phyloP scores from a whole-genome alignment of 176 grass and related monocot species.

The Typha latifolia region DNA sequence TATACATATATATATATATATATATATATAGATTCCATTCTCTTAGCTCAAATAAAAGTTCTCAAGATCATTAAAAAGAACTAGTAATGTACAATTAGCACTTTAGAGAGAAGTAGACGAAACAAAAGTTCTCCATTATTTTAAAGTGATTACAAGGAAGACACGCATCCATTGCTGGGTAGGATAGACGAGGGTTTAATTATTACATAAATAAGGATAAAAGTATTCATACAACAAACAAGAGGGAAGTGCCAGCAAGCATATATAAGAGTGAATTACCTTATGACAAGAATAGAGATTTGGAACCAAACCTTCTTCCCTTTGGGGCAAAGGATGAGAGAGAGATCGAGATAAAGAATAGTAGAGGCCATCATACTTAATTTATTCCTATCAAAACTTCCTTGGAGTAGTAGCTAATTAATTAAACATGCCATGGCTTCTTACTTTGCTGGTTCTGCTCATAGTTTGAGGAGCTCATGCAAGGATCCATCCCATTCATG shows the following conservation, averaged over 20 bases:
- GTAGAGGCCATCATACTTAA: not conserved
- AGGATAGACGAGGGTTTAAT: not conserved
- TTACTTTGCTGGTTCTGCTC: slow-evolving; percentile 44
- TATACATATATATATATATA: not conserved
- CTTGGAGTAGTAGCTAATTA: not conserved
- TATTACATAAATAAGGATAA: not conserved
- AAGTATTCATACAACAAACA: not conserved
- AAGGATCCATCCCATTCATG: slow-evolving; percentile 52
- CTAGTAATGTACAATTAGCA: too few relatives aligned
- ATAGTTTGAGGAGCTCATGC: slow-evolving; percentile 58
- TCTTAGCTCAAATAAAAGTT: too few relatives aligned
- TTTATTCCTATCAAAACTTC: too few relatives aligned
- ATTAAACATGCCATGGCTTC: slow-evolving; percentile 69
- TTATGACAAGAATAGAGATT: too few relatives aligned
- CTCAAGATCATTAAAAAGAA: too few relatives aligned
- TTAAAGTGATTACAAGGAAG: slow-evolving; percentile 2
- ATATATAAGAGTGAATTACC: not conserved
- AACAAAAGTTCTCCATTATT: slow-evolving; percentile 12
- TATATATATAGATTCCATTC: not conserved
- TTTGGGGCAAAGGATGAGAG: too few relatives aligned
- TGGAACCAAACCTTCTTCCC: too few relatives aligned
- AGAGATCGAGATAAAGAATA: slow-evolving; percentile 1
- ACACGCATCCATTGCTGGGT: not conserved
- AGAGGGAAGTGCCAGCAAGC: not conserved
- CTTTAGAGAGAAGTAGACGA: not conserved